These are phyloP conservation scores for Cyberlindnera sargentensis DNA, from an alignment of 805 yeast genomes.

Conservation along the genomic window DNA sequence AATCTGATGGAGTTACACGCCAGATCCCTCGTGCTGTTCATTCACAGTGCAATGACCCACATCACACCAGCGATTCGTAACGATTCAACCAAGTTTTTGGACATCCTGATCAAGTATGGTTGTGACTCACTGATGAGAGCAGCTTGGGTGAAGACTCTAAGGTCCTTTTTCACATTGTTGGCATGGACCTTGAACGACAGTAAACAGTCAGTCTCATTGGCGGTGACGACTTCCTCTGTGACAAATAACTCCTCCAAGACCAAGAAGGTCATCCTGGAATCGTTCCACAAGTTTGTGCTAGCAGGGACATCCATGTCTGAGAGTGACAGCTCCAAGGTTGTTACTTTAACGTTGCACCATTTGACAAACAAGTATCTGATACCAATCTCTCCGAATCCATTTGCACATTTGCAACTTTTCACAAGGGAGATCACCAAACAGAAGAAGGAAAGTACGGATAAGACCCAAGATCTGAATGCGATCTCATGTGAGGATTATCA, in stretches of 20 bases:
- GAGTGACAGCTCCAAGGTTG: slow-evolving; percentile 11
- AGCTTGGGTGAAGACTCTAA: slow-evolving; percentile 63
- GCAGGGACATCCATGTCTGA: slow-evolving; percentile 30
- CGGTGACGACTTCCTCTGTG: slow-evolving; percentile 27
- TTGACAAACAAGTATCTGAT: slow-evolving; percentile 45
- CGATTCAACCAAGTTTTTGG: slow-evolving; percentile 65
- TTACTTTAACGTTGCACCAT: slow-evolving; percentile 32
- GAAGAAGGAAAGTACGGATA: slow-evolving; percentile 13
- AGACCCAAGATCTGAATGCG: slow-evolving; percentile 31
- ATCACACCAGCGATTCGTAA: slow-evolving; percentile 68
- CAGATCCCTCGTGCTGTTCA: slow-evolving; percentile 56
- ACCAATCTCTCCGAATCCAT: slow-evolving; percentile 57
- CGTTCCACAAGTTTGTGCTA: slow-evolving; percentile 35
- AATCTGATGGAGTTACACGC: slow-evolving; percentile 56
- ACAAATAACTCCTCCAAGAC: slow-evolving; percentile 13
- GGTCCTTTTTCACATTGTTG: slow-evolving; percentile 59
- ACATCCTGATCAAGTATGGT: slow-evolving; percentile 48
- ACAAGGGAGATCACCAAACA: slow-evolving; percentile 29
- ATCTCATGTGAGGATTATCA: slow-evolving; percentile 54
- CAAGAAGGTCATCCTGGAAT: slow-evolving; percentile 29
- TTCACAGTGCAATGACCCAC: slow-evolving; percentile 92
- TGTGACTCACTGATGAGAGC: slow-evolving; percentile 50
- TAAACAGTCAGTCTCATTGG: slow-evolving; percentile 24
- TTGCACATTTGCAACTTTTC: slow-evolving; percentile 53
- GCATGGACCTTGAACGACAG: slow-evolving; percentile 56